Evolutionary conservation across 257 asterid genomes (phyloP).

Genomic region (Handroanthus guayacan): DNA sequence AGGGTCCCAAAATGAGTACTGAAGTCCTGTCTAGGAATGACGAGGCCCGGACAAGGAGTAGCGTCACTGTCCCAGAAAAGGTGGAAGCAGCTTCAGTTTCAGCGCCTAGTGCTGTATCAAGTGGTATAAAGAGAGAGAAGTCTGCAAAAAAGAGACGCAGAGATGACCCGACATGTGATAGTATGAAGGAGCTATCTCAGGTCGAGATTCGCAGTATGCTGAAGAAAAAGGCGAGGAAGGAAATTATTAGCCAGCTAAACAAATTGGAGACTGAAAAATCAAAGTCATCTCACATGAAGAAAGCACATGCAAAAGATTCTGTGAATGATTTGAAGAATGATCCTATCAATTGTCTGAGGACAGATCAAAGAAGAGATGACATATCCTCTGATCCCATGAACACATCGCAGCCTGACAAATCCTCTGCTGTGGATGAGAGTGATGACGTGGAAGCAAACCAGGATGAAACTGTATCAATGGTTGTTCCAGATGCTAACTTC

Average conservation of each 20-base stretch:
- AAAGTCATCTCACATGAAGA: conserved; percentile 35
- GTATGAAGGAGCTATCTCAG: conserved; percentile 44
- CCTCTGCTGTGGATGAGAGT: conserved; percentile 38
- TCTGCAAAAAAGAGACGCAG: conserved; percentile 49
- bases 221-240: conserved; percentile 53
- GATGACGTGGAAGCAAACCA: conserved; percentile 33
- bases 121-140: conserved; percentile 39
- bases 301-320: conserved; percentile 31
- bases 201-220: conserved; percentile 44
- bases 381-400: conserved; percentile 20
- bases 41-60: conserved; percentile 3
- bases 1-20: conserved; percentile 39
- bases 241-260: conserved; percentile 45
- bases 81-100: conserved; percentile 38
- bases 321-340: conserved; percentile 25
- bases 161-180: conserved; percentile 30
- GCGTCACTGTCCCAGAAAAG: conserved; percentile 22
- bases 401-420: conserved; percentile 28
- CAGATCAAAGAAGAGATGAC: conserved; percentile 23
- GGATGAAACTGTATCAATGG: conserved; percentile 47
- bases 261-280: conserved; percentile 43
- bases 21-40: conserved; percentile 28
- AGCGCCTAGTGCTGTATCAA: conserved; percentile 36
- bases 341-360: conserved; percentile 26
- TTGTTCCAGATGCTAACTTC: conserved; percentile 73